Base-by-base conservation (phyloP, 148 eudicot species). In the Dianthus caryophyllus region DNA sequence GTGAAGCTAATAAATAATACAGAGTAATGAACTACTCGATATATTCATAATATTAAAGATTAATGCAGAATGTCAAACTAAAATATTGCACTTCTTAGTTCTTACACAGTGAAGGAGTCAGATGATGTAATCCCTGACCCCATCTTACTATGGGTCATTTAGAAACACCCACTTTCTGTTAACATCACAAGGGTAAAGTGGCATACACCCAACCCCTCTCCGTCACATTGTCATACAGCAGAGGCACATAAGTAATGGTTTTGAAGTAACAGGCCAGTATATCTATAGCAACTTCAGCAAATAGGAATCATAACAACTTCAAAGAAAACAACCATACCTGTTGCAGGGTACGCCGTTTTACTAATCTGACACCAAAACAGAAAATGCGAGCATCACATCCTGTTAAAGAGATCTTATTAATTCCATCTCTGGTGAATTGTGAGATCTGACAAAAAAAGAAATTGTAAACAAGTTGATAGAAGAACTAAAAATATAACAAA, bases 331-430 rank as follows among this genome's bases (percentile, higher is more conserved):
- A 25, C 5, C 46, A 36, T 82, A 83, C 90, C 90, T 88, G 86
- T 61, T 85, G 83, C 65, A 83, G 77, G 43, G 78, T 79, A 9
- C 84, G 84, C 68, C 84, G 78, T 66, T 76, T 83, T 31, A 88
- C 89, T 50, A 88, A 57, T 73, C 94, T 81, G 63, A 88, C 94
- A 69, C 94, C 89, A 30, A 85, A 53, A 78, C 88, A 83, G 61
- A 88, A 88, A 9, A 73, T 66, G 63, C 94, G 87, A 71, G 84
- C 78, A 78, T 88, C 94, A 69, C 83, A 79, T 68, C 89, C 87
- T 74, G 84, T 75, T 73, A 88, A 76, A 71, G 81, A 81, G 53
- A 88, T 88, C 74, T 81, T 85, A 75, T 88, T 85, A 62, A 80
- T 71, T 75, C 94, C 94, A 29, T 88, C 94, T 64, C 79, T 77